These are phyloP conservation scores for Amylocystis lapponica DNA, from an alignment of 768 basidiomycete species.

Conservation along the genomic window DNA sequence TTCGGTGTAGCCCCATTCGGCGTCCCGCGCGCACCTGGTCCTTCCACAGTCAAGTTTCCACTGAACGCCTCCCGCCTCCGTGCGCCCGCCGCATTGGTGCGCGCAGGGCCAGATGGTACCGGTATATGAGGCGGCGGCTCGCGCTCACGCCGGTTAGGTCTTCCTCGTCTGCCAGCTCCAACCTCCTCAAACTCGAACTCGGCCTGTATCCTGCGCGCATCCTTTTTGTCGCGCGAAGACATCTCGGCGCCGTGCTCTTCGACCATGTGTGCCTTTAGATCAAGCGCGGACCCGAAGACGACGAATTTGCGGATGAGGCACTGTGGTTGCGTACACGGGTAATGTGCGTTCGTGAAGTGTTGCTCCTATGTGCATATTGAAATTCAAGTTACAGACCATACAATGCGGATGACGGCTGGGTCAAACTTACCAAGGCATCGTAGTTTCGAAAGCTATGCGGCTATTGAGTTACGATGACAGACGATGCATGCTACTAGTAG, in stretches of 20 bases:
- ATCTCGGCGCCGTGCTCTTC: conserved; percentile 75
- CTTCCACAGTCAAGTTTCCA: conserved; percentile 45
- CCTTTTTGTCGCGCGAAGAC: conserved; percentile 63
- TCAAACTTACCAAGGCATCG: conserved; percentile 52
- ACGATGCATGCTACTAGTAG: too few species aligned
- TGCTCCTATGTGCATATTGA: conserved; percentile 42
- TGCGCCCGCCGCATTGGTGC: conserved; percentile 22
- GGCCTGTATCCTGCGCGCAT: conserved; percentile 60
- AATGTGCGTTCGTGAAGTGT: conserved; percentile 73
- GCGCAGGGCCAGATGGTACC: conserved; percentile 18
- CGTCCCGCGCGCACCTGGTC: conserved; percentile 5
- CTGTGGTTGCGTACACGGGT: conserved; percentile 63
- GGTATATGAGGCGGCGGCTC: conserved; percentile 35
- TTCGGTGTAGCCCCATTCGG: conserved; percentile 17
- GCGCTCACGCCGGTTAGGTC: conserved; percentile 43
- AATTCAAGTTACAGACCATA: background rate
- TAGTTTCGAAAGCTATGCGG: conserved; percentile 74
- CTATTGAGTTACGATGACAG: too few species aligned
- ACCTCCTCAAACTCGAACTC: conserved; percentile 65
- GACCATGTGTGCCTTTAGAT: conserved; percentile 89
- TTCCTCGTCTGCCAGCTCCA: conserved; percentile 37
- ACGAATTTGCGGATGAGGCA: conserved; percentile 91
- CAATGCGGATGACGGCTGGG: background rate
- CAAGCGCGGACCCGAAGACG: conserved; percentile 82
- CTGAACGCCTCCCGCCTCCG: conserved; percentile 62